Base-by-base conservation (phyloP, 2,329 filamentous ascomycete genomes). In the Pleomassaria siparia region DNA sequence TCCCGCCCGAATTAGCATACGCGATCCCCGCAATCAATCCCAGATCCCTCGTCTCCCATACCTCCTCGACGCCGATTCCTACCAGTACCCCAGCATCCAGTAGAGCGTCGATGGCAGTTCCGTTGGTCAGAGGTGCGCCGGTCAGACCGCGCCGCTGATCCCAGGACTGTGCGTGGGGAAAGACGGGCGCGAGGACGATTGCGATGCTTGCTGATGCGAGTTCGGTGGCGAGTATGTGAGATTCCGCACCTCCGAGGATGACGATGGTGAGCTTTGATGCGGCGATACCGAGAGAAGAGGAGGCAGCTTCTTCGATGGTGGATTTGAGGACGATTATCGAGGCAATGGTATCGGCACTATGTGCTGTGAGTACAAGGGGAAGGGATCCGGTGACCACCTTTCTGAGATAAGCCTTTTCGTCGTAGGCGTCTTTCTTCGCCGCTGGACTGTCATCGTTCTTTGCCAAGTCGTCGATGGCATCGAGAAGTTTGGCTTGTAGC, bases 71-170 rank as follows among this genome's bases (percentile, higher is more conserved):
- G 0, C 83, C 81, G 20, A 87, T 76, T 0, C 77, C 84, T 1
- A 80, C 74, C 2, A 70, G 61, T 0, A 87, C 84, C 2, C 83
- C 84, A 0, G 83, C 83, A 7, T 77, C 76, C 0, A 84, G 55
- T 1, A 88, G 74, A 11, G 60, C 65, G 51, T 87, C 82, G 4
- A 85, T 71, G 0, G 77, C 77, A 1, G 84, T 87, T 21, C 83
- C 83, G 56, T 86, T 85, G 0, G 83, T 85, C 0, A 87, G 73
- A 1, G 85, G 85, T 4, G 84, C 84, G 1, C 85, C 85, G 0
- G 82, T 79, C 10, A 87, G 72, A 0, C 81, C 78, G 2, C 84
- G 79, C 0, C 82, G 79, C 65, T 84, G 73, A 51, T 86, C 83
- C 85, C 84, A 88, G 0, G 62, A 66, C 2, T 62, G 65, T 2